These are phyloP conservation scores for Suillus alpinus DNA, from an alignment of 768 basidiomycete genomes.

Conservation along the genomic window DNA sequence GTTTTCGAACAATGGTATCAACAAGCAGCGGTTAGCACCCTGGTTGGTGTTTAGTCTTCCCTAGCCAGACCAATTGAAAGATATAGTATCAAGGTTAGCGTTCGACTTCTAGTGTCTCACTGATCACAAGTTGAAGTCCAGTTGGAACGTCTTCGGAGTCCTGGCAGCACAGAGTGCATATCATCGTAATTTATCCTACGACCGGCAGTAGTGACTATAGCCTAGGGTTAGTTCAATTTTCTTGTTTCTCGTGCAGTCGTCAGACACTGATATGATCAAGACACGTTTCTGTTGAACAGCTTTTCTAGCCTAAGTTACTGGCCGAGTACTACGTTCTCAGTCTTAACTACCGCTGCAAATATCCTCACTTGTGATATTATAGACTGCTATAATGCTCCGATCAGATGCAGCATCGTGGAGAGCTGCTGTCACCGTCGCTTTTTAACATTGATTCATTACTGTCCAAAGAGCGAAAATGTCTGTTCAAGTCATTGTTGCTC, in stretches of 20 bases:
- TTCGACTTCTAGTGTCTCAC: background rate
- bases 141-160: background rate
- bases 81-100: background rate
- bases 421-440: background rate
- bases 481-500: background rate
- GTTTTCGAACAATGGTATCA: slow-evolving; percentile 35
- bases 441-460: too few species aligned
- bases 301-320: background rate
- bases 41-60: background rate
- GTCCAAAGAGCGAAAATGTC: background rate
- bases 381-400: background rate
- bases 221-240: background rate
- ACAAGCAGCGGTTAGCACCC: background rate
- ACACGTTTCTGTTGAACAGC: background rate
- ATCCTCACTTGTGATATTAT: background rate
- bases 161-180: background rate
- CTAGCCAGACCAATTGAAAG: background rate
- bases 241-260: background rate
- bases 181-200: background rate
- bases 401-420: background rate
- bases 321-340: background rate
- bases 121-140: background rate
- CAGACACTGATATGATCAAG: background rate
- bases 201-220: background rate
- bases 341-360: background rate